These are phyloP conservation scores for Entomortierella chlamydospora DNA, from an alignment of 192 early-diverging fungal species.

Conservation along the genomic window DNA sequence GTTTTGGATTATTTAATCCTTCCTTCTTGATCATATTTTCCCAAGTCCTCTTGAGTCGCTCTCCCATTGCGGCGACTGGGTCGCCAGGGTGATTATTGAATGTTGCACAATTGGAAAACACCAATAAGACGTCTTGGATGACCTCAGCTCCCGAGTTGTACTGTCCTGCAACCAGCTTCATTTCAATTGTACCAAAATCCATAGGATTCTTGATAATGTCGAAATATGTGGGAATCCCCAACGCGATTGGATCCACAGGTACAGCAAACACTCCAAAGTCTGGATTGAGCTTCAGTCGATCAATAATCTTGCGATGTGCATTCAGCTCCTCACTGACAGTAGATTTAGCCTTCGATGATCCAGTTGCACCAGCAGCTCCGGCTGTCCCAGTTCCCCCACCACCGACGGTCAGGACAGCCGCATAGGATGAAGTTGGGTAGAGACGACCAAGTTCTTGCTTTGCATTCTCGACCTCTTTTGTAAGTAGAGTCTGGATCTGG, in stretches of 20 bases:
- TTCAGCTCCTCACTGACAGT: conserved; percentile 23
- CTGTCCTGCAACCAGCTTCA: conserved; percentile 53
- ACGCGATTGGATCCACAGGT: conserved; percentile 78
- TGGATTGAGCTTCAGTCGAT: conserved; percentile 53
- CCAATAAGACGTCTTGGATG: conserved; percentile 63
- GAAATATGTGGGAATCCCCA: conserved; percentile 77
- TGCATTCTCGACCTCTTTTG: conserved; percentile 46
- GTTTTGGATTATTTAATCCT: conserved; percentile 27
- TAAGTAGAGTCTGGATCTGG: conserved; percentile 33
- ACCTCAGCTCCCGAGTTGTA: conserved; percentile 58
- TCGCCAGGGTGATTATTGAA: conserved; percentile 72
- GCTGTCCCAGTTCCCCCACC: not conserved
- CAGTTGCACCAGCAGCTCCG: conserved; percentile 7
- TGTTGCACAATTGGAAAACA: conserved; percentile 78
- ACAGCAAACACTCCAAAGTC: conserved; percentile 57
- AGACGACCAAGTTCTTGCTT: conserved; percentile 37
- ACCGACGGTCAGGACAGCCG: not conserved
- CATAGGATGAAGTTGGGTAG: conserved; percentile 28
- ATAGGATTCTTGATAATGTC: conserved; percentile 81
- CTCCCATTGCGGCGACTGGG: conserved; percentile 67
- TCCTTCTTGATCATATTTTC: conserved; percentile 48
- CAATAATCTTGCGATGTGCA: conserved; percentile 45
- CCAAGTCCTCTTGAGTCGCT: conserved; percentile 64
- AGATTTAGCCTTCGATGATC: conserved; percentile 9
- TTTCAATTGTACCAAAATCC: conserved; percentile 69